Percentiles rank a stretch among this genome's conserved stretches.
Evolutionary conservation across 2,329 filamentous ascomycete species (phyloP).

Genomic region (Colletotrichum eleusines): DNA sequence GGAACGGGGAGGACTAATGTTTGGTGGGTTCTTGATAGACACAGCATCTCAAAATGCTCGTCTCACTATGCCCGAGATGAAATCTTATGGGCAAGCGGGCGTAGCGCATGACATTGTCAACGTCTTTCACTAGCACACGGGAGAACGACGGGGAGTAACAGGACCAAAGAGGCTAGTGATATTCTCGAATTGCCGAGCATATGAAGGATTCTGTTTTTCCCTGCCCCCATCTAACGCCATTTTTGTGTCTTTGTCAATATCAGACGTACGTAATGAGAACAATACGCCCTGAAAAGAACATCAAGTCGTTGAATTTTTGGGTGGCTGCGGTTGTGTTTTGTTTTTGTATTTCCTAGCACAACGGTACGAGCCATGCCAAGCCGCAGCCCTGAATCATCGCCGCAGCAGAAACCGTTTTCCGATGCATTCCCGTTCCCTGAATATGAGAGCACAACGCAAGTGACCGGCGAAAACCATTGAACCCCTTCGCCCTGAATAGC

Average conservation of each 20-base stretch:
- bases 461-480: slow-evolving; percentile 33
- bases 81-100: neutral
- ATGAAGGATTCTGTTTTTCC: slow-evolving; percentile 29
- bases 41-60: neutral
- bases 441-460: slow-evolving; percentile 42
- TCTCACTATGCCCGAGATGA: neutral
- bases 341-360: slow-evolving; percentile 42
- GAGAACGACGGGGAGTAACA: neutral
- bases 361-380: slow-evolving; percentile 42
- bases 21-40: neutral
- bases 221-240: slow-evolving; percentile 21
- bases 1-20: neutral
- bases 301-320: slow-evolving; percentile 39
- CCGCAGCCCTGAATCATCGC: slow-evolving; percentile 41
- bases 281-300: slow-evolving; percentile 27
- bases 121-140: neutral
- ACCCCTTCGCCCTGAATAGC: slow-evolving; percentile 32
- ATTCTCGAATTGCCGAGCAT: slow-evolving; percentile 27
- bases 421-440: slow-evolving; percentile 42
- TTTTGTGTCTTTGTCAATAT: slow-evolving; percentile 19
- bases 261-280: slow-evolving; percentile 24
- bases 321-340: slow-evolving; percentile 37
- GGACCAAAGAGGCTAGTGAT: slow-evolving; percentile 13
- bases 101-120: neutral
- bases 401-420: slow-evolving; percentile 41